A percentile compares a stretch with the other conserved stretches of the same genome.
Evolutionary conservation across 2,329 filamentous ascomycete genomes (phyloP).

Genomic region (Monilinia fructicola): DNA sequence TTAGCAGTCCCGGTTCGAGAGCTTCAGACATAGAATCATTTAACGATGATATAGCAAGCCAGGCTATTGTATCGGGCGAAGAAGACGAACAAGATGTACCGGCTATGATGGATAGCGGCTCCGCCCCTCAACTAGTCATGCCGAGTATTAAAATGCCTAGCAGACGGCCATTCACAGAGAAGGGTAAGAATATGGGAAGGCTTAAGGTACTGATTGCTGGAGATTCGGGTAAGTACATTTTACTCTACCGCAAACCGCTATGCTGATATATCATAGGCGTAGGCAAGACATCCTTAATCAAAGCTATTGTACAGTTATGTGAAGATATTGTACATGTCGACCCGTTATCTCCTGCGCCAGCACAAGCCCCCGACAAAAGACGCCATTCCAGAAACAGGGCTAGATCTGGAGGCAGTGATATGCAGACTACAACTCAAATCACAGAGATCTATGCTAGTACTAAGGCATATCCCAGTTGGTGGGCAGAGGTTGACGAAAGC

Average conservation of each 20-base stretch:
- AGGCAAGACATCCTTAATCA: constrained; percentile 88
- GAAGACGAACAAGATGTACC: constrained; percentile 47
- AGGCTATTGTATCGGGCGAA: constrained; percentile 40
- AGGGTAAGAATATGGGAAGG: constrained; percentile 78
- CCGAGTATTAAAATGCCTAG: constrained; percentile 90
- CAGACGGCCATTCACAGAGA: constrained; percentile 84
- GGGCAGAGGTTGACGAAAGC: constrained; percentile 73
- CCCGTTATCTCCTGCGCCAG: constrained; percentile 43
- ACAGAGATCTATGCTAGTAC: constrained; percentile 77
- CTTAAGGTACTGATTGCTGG: constrained; percentile 89
- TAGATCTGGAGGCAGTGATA: constrained; percentile 32
- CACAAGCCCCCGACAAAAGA: constrained; percentile 36
- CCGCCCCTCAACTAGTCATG: constrained; percentile 87
- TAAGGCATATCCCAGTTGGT: constrained; percentile 85
- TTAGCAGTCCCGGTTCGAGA: constrained; percentile 53
- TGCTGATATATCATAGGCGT: constrained; percentile 53
- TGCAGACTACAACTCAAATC: constrained; percentile 46
- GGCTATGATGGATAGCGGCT: constrained; percentile 50
- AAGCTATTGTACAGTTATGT: constrained; percentile 80
- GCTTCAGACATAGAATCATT: constrained; percentile 52
- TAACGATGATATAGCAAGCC: constrained; percentile 46
- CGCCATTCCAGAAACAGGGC: constrained; percentile 36
- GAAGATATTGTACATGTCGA: constrained; percentile 95
- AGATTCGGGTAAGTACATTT: constrained; percentile 59
- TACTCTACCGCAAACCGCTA: neutral